These are phyloP conservation scores for Ettlia oleoabundans DNA, from an alignment of 139 green algal genomes.

Conservation along the genomic window DNA sequence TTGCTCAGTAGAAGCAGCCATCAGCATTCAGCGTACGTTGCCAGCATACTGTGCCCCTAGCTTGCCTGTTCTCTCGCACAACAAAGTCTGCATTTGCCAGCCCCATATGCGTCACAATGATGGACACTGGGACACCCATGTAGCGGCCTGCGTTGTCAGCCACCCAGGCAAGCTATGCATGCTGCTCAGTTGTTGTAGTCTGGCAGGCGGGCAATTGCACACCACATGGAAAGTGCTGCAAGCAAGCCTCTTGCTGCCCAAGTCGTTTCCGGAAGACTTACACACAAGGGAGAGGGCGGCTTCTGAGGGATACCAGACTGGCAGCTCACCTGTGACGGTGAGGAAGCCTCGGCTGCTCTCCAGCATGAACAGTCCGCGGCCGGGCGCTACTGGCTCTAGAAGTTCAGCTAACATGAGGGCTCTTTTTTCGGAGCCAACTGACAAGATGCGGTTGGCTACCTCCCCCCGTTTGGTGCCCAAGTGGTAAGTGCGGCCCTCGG, in stretches of 20 bases:
- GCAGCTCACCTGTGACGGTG: conserved; percentile 58
- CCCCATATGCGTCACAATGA: conserved; percentile 80
- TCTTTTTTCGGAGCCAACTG: conserved; percentile 67
- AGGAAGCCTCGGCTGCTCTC: conserved; percentile 76
- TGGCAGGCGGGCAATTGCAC: no score
- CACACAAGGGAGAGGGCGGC: no score
- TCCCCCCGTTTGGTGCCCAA: conserved; percentile 74
- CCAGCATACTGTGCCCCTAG: no score
- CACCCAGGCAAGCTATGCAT: background rate
- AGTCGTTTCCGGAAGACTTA: no score
- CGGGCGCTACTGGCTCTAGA: conserved; percentile 53
- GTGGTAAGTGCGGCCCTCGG: conserved; percentile 76
- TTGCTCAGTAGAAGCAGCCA: no score
- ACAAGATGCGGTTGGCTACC: conserved; percentile 77
- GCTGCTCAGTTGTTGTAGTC: background rate
- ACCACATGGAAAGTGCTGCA: no score
- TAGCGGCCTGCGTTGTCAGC: background rate
- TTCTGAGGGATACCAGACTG: no score
- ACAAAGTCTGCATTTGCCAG: conserved; percentile 79
- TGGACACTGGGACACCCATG: conserved; percentile 47
- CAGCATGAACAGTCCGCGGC: conserved; percentile 52
- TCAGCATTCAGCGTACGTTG: no score
- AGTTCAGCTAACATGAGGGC: conserved; percentile 65
- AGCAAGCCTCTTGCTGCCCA: background rate
- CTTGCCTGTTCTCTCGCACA: conserved; percentile 60